Evolutionary conservation across 305 asterid genomes (phyloP).

Genomic region (Fraxinus albicans): DNA sequence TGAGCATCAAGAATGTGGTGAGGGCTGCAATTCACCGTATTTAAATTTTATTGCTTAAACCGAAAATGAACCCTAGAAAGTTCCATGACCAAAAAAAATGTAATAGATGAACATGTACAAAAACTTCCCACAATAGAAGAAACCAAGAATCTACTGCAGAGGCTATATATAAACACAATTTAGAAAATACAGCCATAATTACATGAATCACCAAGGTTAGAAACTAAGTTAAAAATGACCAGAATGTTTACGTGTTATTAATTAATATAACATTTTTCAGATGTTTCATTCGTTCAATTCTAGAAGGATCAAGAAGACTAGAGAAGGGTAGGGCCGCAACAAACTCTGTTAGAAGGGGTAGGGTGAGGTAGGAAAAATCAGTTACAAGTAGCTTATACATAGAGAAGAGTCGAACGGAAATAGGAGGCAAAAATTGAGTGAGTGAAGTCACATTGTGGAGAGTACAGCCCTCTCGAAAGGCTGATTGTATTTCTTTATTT

Average conservation of each 20-base stretch:
- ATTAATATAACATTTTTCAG: background rate
- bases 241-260: background rate
- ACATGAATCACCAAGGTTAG: background rate
- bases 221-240: background rate
- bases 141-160: background rate
- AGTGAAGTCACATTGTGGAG: background rate
- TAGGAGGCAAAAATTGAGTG: background rate
- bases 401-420: background rate
- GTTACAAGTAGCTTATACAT: background rate
- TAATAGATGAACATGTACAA: background rate
- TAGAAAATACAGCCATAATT: background rate
- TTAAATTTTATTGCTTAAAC: background rate
- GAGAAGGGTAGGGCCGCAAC: background rate
- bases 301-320: background rate
- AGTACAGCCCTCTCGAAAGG: background rate
- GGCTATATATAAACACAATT: background rate
- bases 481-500: background rate
- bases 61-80: background rate
- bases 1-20: conserved; percentile 26
- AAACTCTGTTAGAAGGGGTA: background rate
- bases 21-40: background rate
- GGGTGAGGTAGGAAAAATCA: background rate
- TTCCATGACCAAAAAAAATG: background rate
- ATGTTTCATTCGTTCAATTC: background rate
- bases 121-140: background rate